Conservation (phyloP, 345 rosid species). For the Gossypium stocksii region DNA sequence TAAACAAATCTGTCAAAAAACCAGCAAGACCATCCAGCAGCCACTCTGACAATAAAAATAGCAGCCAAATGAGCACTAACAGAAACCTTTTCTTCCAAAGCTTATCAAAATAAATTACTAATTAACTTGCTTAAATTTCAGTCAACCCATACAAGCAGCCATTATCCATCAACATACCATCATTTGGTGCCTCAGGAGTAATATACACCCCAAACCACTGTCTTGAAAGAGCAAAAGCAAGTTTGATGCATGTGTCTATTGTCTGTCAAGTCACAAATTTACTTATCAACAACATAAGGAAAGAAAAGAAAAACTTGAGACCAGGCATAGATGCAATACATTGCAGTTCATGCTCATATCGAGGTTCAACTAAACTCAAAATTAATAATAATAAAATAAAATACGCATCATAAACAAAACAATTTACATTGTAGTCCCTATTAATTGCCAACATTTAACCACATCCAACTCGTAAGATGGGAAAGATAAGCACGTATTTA, state of each 20-base stretch:
- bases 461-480: background rate
- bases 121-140: constrained; percentile 9
- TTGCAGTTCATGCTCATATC: background rate
- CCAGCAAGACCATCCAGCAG: constrained; percentile 96
- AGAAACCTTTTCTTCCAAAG: background rate
- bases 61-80: constrained; percentile 11
- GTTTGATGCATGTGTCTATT: constrained; percentile 79
- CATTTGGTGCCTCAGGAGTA: constrained; percentile 72
- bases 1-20: constrained; percentile 80
- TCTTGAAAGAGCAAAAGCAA: constrained; percentile 86
- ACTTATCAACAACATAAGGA: constrained; percentile 22
- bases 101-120: background rate
- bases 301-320: background rate
- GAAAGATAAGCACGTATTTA: background rate
- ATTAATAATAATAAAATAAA: background rate
- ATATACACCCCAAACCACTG: constrained; percentile 98
- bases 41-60: constrained; percentile 65
- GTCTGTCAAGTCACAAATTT: constrained; percentile 49
- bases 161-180: constrained; percentile 54
- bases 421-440: background rate
- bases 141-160: constrained; percentile 18
- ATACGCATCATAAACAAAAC: background rate
- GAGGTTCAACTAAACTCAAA: background rate
- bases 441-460: background rate
- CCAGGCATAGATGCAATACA: background rate